Evolutionary conservation across 1,284 basidiomycete species (phyloP).

Genomic region (Cryptococcus jaspeensis): DNA sequence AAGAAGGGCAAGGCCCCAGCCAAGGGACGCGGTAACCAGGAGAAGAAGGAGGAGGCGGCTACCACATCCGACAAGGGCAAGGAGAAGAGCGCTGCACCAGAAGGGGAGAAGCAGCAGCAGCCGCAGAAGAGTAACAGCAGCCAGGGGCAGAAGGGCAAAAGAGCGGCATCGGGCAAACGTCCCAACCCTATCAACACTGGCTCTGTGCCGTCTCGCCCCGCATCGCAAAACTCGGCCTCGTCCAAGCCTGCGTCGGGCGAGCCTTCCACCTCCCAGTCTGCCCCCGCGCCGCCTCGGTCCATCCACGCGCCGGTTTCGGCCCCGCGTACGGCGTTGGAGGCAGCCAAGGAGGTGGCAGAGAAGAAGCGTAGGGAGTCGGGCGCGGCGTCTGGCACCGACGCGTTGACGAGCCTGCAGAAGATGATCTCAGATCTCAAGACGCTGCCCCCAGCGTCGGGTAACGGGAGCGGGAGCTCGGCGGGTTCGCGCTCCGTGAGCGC

Average conservation of each 20-base stretch:
- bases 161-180: slow-evolving; percentile 7
- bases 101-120: slow-evolving; percentile 6
- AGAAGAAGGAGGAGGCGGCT: slow-evolving; percentile 2
- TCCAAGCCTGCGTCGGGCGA: slow-evolving; percentile 3
- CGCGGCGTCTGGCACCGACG: slow-evolving; percentile 32
- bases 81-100: slow-evolving; percentile 2
- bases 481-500: slow-evolving; percentile 16
- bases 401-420: slow-evolving; percentile 43
- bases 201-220: slow-evolving; percentile 8
- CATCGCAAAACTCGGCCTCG: slow-evolving; percentile 15
- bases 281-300: slow-evolving; percentile 20
- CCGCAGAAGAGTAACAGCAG: slow-evolving; percentile 1
- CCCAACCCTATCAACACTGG: slow-evolving; percentile 24
- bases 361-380: slow-evolving; percentile 29
- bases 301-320: slow-evolving; percentile 32
- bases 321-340: slow-evolving; percentile 42
- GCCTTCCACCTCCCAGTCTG: slow-evolving; percentile 1
- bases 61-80: slow-evolving; percentile 15
- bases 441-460: slow-evolving; percentile 23
- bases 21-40: slow-evolving; percentile 13
- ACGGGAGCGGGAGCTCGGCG: slow-evolving; percentile 17
- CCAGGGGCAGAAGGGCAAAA: slow-evolving; percentile 8
- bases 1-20: slow-evolving; percentile 15
- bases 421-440: slow-evolving; percentile 50
- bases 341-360: slow-evolving; percentile 40